These are phyloP conservation scores for Hansfordia pulvinata DNA, from an alignment of 2,329 filamentous ascomycete species.

Conservation along the genomic window DNA sequence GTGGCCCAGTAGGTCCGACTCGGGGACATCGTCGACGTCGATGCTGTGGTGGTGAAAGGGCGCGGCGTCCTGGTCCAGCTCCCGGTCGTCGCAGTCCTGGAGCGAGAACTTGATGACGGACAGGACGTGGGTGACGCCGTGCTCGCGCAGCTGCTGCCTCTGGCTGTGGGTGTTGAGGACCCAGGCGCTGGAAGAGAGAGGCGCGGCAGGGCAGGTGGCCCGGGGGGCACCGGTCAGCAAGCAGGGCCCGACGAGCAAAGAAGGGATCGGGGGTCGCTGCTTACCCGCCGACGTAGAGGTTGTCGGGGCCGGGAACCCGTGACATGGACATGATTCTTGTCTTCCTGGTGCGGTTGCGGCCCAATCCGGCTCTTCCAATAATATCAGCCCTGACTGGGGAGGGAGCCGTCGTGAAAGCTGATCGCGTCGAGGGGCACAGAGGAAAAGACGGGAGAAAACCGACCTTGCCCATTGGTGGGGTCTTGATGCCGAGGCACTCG, in stretches of 20 bases:
- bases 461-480: too few relatives aligned
- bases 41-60: conserved; percentile 63
- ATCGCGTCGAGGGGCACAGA: too few relatives aligned
- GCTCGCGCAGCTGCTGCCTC: conserved; percentile 53
- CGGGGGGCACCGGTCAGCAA: too few relatives aligned
- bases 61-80: too few relatives aligned
- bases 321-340: conserved; percentile 47
- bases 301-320: conserved; percentile 52
- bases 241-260: too few relatives aligned
- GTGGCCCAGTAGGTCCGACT: conserved; percentile 74
- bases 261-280: conserved; percentile 12
- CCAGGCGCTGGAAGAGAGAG: conserved; percentile 50
- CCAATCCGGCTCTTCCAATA: too few relatives aligned
- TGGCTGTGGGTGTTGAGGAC: conserved; percentile 45
- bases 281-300: conserved; percentile 72
- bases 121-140: conserved; percentile 80
- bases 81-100: conserved; percentile 23
- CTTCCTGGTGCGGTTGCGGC: too few relatives aligned
- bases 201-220: conserved; percentile 1
- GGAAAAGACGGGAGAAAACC: too few relatives aligned
- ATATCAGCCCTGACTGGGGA: too few relatives aligned
- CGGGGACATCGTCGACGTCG: conserved; percentile 81
- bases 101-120: conserved; percentile 49
- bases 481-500: too few relatives aligned
- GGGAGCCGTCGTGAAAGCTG: too few relatives aligned